Percentiles rank a stretch among this genome's conserved stretches.
phyloP scores from a whole-genome alignment of 805 yeast genomes.

The Saccharomyces eubayanus region DNA sequence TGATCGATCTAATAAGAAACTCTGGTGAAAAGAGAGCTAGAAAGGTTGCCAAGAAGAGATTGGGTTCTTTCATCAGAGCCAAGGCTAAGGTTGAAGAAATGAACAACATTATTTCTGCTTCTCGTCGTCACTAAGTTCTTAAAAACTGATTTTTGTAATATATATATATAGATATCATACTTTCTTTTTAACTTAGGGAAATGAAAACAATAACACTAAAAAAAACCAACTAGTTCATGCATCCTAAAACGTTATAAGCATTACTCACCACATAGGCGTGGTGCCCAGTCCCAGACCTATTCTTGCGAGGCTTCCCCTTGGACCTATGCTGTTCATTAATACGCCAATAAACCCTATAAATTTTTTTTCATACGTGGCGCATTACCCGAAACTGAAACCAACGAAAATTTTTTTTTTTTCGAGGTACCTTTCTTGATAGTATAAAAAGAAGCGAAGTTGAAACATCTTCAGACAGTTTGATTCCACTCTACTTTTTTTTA shows the following conservation, averaged over 20 bases:
- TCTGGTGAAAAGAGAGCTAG: constrained; percentile 99
- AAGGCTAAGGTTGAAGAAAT: constrained; percentile 99
- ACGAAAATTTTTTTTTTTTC: not conserved
- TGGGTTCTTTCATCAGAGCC: constrained; percentile 99
- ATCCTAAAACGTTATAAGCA: no score
- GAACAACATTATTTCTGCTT: constrained; percentile 90
- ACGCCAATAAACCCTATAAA: not conserved
- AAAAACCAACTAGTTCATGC: not conserved
- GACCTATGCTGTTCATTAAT: no score
- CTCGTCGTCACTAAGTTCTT: constrained; percentile 74
- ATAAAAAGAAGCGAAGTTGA: constrained; percentile 2
- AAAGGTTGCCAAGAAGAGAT: constrained; percentile 99
- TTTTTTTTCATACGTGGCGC: not conserved
- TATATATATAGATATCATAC: not conserved
- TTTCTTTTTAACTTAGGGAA: not conserved
- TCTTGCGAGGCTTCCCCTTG: no score
- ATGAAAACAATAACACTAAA: not conserved
- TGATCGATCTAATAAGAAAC: constrained; percentile 98
- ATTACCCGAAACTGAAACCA: not conserved
- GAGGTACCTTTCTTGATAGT: not conserved
- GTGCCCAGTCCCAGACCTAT: no score
- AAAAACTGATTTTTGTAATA: not conserved
- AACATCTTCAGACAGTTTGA: not conserved
- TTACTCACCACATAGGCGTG: no score
- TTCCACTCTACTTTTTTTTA: not conserved